These are phyloP conservation scores for Penicillium ochrochloron DNA, from an alignment of 495 filamentous ascomycete genomes.

Conservation along the genomic window DNA sequence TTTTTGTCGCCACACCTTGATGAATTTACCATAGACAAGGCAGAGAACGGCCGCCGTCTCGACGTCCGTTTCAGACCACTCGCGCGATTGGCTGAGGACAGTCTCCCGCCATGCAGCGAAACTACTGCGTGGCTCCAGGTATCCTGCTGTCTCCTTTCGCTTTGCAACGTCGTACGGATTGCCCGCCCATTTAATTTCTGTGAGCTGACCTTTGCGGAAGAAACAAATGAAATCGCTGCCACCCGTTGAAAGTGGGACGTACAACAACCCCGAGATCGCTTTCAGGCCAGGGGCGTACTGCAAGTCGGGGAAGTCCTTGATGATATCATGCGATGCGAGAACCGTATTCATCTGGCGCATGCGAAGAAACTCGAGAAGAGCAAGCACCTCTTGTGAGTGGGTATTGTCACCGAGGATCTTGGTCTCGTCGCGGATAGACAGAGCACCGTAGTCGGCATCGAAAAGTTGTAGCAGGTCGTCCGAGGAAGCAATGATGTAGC, in stretches of 20 bases:
- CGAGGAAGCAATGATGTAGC: constrained; percentile 90
- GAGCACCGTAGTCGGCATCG: constrained; percentile 83
- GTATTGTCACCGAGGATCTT: constrained; percentile 80
- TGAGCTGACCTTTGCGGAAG: constrained; percentile 78
- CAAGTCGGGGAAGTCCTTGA: constrained; percentile 81
- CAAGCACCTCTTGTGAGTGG: constrained; percentile 82
- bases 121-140: constrained; percentile 42
- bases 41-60: constrained; percentile 91
- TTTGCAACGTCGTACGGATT: constrained; percentile 79
- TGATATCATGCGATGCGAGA: constrained; percentile 75
- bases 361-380: constrained; percentile 83
- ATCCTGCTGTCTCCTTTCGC: constrained; percentile 46
- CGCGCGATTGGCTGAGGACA: constrained; percentile 41
- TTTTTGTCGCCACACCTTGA: constrained; percentile 92
- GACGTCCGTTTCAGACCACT: constrained; percentile 60
- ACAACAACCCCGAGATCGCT: constrained; percentile 77
- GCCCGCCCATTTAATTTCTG: constrained; percentile 88
- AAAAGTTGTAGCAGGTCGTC: constrained; percentile 87
- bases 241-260: constrained; percentile 78
- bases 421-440: constrained; percentile 86
- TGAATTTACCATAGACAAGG: constrained; percentile 89
- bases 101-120: constrained; percentile 44
- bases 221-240: constrained; percentile 92
- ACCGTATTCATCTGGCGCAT: constrained; percentile 79
- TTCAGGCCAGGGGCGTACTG: constrained; percentile 79